These are phyloP conservation scores for Candida lessepsii DNA, from an alignment of 805 yeast species.

Conservation along the genomic window DNA sequence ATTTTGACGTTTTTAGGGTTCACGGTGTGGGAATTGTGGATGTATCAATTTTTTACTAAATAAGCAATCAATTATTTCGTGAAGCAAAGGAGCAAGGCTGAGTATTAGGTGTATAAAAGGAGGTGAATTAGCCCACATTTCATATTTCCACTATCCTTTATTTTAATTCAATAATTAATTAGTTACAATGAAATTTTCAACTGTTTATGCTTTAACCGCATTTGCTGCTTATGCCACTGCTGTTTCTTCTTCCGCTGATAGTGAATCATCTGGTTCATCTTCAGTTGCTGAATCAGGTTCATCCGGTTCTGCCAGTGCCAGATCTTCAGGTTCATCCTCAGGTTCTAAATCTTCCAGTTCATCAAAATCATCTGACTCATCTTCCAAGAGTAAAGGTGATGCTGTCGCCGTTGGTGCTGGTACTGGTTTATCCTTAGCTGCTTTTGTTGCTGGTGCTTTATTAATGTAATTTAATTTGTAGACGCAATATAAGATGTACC, in stretches of 20 bases:
- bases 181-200: slow-evolving; percentile 15
- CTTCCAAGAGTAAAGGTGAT: slow-evolving; percentile 9
- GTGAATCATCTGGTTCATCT: slow-evolving; percentile 6
- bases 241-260: slow-evolving; percentile 10
- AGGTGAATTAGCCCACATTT: background rate
- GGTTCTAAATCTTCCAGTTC: slow-evolving; percentile 4
- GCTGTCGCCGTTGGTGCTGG: slow-evolving; percentile 9
- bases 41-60: background rate
- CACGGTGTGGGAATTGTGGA: background rate
- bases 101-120: slow-evolving; percentile 1
- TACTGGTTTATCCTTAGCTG: slow-evolving; percentile 10
- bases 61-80: background rate
- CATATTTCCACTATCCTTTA: background rate
- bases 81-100: slow-evolving; percentile 6
- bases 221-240: slow-evolving; percentile 6
- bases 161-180: background rate
- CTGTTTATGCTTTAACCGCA: slow-evolving; percentile 8
- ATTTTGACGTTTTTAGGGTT: background rate
- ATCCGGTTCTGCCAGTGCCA: slow-evolving; percentile 1
- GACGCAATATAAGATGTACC: slow-evolving; percentile 1
- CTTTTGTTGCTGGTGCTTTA: slow-evolving; percentile 17
- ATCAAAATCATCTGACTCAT: background rate
- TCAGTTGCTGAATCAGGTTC: too few relatives aligned
- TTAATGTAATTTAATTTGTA: slow-evolving; percentile 12
- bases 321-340: slow-evolving; percentile 5